Conservation (phyloP, 805 yeast species). For the Candida fluviatilis region DNA sequence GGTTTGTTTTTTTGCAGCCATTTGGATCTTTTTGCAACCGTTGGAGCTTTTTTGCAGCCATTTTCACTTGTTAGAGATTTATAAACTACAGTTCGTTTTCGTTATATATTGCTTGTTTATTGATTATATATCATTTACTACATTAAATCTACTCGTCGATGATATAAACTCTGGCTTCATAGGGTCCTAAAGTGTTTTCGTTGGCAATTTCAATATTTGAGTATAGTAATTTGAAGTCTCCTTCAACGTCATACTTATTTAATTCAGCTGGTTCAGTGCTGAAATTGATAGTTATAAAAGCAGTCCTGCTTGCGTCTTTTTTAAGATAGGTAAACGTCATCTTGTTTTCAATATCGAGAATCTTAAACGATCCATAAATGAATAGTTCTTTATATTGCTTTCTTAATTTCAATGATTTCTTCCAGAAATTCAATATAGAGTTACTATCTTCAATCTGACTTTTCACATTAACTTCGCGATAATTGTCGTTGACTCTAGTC, state of each 20-base stretch:
- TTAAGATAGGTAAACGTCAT: slow-evolving; percentile 41
- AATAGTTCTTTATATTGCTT: slow-evolving; percentile 41
- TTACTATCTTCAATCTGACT: slow-evolving; percentile 43
- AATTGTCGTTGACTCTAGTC: slow-evolving; percentile 50
- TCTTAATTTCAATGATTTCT: slow-evolving; percentile 39
- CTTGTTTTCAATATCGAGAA: slow-evolving; percentile 40
- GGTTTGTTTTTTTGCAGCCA: not conserved
- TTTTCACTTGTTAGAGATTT: too few relatives aligned
- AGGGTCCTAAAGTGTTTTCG: slow-evolving; percentile 30
- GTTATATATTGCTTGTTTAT: too few relatives aligned
- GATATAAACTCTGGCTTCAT: slow-evolving; percentile 42
- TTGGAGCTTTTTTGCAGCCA: too few relatives aligned
- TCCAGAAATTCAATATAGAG: slow-evolving; percentile 46
- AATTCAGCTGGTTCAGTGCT: slow-evolving; percentile 26
- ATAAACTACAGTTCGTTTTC: too few relatives aligned
- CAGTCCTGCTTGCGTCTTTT: slow-evolving; percentile 20
- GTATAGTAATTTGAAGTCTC: slow-evolving; percentile 16
- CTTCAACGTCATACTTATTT: slow-evolving; percentile 20
- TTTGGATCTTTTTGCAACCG: not conserved
- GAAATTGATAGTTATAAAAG: slow-evolving; percentile 43
- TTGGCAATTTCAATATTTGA: slow-evolving; percentile 22
- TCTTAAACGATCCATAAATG: slow-evolving; percentile 43
- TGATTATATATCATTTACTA: not conserved
- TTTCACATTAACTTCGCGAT: slow-evolving; percentile 45
- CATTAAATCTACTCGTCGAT: not conserved